Evolutionary conservation across 2,329 filamentous ascomycete species (phyloP), one percentile per base, ranked within the genome.

Genomic region (Leptodontidium sp.): DNA sequence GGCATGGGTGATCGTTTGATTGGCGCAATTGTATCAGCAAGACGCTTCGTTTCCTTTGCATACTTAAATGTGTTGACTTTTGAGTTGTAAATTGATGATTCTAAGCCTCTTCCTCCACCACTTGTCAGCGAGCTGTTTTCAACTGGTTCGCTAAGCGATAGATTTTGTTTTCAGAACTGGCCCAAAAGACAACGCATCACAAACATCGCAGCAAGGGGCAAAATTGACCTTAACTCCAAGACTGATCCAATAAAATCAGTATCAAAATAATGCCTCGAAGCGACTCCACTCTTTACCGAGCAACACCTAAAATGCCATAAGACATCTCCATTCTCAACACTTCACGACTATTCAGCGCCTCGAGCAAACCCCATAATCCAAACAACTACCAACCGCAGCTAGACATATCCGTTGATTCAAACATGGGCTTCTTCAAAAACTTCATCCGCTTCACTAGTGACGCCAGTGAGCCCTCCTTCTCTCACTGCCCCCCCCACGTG

Each of bases 401-500:
- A 4, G n/a, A 17, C 47, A 6, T n/a, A 50, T n/a, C 2, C 47
- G 21, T 26, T 17, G 38, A 47, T 57, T 17, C 17, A n/a, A 40
- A 4, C 9, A 62, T 62, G 59, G 26, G 3, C n/a, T 59, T 61
- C 12, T 61, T 74, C 35, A 72, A 68, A 26, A 67, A 72, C 52
- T 21, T 73, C n/a, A 66, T 74, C 17, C 68, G 69, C 64, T 77
- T 77, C 64, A 70, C 72, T 21, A 74, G 67, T 17, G 75, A 77
- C 65, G 72, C 75, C 35, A 70, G 76, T 76, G 64, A 29, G 59
- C 66, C 9, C 3, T 35, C 43, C 15, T 55, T 50, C 45, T 29
- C 59, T 32, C 38, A 57, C 15, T 14, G 11, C 12, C 32, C 24
- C 53, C 14, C 47, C 14, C 47, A 57, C 40, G n/a, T 61, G n/a